Percentiles rank a stretch among this genome's conserved stretches.
These are phyloP conservation scores for Ogataea pini DNA, from an alignment of 805 yeast species.

Conservation along the genomic window DNA sequence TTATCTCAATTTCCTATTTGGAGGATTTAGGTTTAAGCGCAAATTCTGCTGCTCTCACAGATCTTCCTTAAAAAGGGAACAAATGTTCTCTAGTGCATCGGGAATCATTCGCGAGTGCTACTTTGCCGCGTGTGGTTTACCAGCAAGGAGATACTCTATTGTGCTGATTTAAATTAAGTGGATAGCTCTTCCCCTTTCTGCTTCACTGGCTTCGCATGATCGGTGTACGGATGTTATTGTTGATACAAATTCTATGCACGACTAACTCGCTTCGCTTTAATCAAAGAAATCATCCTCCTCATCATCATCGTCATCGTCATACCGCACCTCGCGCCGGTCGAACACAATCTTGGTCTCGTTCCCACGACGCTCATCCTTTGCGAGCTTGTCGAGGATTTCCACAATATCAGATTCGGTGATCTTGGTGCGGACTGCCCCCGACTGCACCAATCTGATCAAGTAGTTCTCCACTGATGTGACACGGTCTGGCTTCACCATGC, in stretches of 20 bases:
- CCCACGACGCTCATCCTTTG: conserved; percentile 65
- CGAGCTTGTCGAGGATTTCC: conserved; percentile 76
- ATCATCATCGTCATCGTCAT: conserved; percentile 24
- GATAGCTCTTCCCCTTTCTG: not conserved
- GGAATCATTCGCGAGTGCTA: not conserved
- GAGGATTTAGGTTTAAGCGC: not conserved
- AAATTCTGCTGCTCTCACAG: not conserved
- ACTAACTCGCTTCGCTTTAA: conserved; percentile 24
- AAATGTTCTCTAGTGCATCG: not conserved
- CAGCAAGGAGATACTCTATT: too few relatives aligned
- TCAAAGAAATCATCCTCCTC: conserved; percentile 38
- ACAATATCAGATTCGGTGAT: conserved; percentile 83
- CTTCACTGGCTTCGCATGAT: not conserved
- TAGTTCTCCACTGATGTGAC: conserved; percentile 87
- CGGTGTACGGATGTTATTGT: conserved; percentile 1
- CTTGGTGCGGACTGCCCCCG: conserved; percentile 75
- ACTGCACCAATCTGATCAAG: conserved; percentile 65
- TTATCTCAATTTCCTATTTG: not conserved
- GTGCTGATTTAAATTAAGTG: not conserved
- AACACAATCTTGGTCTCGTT: conserved; percentile 66
- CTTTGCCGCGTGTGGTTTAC: not conserved
- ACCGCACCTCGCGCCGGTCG: conserved; percentile 41
- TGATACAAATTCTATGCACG: not conserved
- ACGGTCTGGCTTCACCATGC: conserved; percentile 88
- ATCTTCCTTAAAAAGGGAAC: not conserved